phyloP scores from a whole-genome alignment of 805 yeast species.

The Kodamaea nitidulidarum region DNA sequence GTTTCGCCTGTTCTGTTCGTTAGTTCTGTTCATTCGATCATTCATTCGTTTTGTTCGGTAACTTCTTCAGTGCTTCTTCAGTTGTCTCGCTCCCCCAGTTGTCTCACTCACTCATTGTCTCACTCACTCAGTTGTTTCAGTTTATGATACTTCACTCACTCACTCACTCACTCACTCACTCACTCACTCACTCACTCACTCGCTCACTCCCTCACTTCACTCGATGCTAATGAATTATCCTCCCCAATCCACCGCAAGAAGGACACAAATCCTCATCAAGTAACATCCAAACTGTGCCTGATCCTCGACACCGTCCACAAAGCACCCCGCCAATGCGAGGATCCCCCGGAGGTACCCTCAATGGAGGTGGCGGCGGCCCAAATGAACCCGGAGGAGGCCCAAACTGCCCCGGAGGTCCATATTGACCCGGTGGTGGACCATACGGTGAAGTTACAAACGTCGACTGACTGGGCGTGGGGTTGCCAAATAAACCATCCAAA shows the following conservation, averaged over 20 bases:
- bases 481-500: slow-evolving; percentile 4
- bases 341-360: slow-evolving; percentile 66
- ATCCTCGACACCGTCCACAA: slow-evolving; percentile 71
- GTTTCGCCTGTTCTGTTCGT: no score
- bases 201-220: no score
- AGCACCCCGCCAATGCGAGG: slow-evolving; percentile 67
- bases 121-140: no score
- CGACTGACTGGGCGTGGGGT: slow-evolving; percentile 1
- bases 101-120: no score
- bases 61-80: no score
- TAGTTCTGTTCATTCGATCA: no score
- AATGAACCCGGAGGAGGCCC: slow-evolving; percentile 2
- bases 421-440: slow-evolving; percentile 3
- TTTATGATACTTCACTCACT: not conserved
- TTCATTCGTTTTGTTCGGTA: no score
- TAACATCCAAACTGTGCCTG: slow-evolving; percentile 48
- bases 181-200: no score
- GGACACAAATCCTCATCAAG: slow-evolving; percentile 62
- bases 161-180: not conserved
- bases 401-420: slow-evolving; percentile 4
- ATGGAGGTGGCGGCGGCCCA: slow-evolving; percentile 6
- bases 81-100: no score
- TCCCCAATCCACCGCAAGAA: slow-evolving; percentile 64
- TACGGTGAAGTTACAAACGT: not conserved
- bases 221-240: slow-evolving; percentile 29